Evolutionary conservation across 1,284 basidiomycete genomes (phyloP), one percentile per base, ranked within the genome.

Genomic region (Ceraceosorus guamensis): DNA sequence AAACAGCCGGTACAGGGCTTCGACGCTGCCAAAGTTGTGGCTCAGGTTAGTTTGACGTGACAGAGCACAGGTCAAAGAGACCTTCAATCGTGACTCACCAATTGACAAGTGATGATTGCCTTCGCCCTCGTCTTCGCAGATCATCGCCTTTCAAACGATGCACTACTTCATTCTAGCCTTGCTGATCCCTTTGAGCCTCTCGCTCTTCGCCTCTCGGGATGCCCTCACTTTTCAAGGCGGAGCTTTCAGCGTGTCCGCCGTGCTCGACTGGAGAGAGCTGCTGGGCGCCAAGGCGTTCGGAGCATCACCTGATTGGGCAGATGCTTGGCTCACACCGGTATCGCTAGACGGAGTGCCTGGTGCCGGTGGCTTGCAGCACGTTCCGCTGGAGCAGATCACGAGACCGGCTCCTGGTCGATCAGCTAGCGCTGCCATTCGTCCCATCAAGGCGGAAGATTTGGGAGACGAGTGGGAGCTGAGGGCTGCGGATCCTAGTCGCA

Each of bases 221-320:
- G 32, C 47, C 4, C 80, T 97, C 11, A 79, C 81, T 18, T 90
- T 91, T 74, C 89, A 91, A 74, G 92, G 90, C 33, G 89, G 89
- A 8, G 82, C 88, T 2, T 81, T 86, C 6, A 90, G 84, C 73
- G 85, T 92, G 48, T 88, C 87, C 82, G 89, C 91, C 87, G 80
- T 97, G 33, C 88, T 98, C 84, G 92, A 98, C 78, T 98, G 93
- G 93, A 82, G 90, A 48, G 89, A 96, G 77, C 86, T 98, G 82
- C 87, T 88, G 0, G 87, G 89, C 6, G 79, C 83, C 56, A 84
- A 87, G 2, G 90, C 89, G 0, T 82, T 86, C 1, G 37, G 8
- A 8, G 37, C 37, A n/a, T 41, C 37, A n/a, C 82, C 81, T 57
- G 58, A 66, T 49, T 45, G 64, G 51, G 56, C 64, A 39, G 46